Conservation (phyloP, 2,329 filamentous ascomycete genomes). For the Daldinia sp. region DNA sequence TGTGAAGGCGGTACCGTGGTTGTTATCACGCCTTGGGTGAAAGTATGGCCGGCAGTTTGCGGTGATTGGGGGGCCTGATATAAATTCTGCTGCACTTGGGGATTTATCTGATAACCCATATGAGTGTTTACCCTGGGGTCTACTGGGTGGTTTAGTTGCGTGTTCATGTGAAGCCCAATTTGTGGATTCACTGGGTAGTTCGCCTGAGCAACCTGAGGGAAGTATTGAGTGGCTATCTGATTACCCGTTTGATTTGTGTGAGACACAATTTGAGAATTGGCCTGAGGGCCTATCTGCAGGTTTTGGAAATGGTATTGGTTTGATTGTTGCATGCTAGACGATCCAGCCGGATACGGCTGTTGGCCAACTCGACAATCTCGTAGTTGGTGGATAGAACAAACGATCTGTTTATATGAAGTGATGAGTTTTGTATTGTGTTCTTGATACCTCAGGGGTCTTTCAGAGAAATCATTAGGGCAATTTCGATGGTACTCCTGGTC, state of each 20-base stretch:
- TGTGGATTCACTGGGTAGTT: not conserved
- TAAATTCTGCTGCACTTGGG: not conserved
- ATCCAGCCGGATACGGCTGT: not conserved
- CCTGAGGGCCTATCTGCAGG: not conserved
- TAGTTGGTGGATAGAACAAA: not conserved
- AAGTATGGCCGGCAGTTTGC: not conserved
- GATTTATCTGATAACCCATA: not conserved
- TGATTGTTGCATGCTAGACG: not conserved
- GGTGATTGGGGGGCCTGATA: not conserved
- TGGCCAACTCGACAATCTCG: not conserved
- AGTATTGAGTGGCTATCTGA: not conserved
- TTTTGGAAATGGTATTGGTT: not conserved
- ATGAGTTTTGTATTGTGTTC: conserved; percentile 37
- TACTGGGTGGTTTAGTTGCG: not conserved
- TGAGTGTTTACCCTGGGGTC: not conserved
- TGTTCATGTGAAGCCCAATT: not conserved
- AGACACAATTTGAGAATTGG: not conserved
- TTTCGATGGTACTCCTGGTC: conserved; percentile 48
- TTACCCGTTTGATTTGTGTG: not conserved
- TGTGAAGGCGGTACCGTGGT: not conserved
- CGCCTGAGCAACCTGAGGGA: not conserved
- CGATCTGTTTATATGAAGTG: conserved; percentile 22
- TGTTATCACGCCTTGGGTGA: not conserved
- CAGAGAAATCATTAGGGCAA: conserved; percentile 31
- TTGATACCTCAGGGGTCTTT: conserved; percentile 23